Evolutionary conservation across 2,329 filamentous ascomycete species (phyloP).

Genomic region (Aspergillus sp.): DNA sequence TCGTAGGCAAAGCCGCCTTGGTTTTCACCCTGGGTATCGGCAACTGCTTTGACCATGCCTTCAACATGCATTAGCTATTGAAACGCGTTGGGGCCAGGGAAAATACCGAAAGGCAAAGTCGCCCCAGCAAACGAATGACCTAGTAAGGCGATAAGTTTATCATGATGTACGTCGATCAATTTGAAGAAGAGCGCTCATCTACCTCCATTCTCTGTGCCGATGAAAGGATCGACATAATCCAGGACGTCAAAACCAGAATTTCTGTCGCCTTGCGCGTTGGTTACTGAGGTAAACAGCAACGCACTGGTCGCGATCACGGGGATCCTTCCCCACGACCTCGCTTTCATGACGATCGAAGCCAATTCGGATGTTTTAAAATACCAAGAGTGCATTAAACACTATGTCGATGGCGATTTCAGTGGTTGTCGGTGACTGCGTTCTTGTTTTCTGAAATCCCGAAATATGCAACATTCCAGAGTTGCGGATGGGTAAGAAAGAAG

Average conservation of each 20-base stretch:
- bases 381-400: too few species aligned
- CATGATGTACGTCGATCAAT: neutral
- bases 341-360: neutral
- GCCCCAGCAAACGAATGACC: slow-evolving; percentile 61
- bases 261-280: neutral
- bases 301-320: neutral
- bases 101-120: slow-evolving; percentile 52
- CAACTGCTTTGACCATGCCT: slow-evolving; percentile 57
- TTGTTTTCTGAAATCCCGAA: too few species aligned
- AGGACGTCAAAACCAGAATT: slow-evolving; percentile 33
- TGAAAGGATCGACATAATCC: slow-evolving; percentile 52
- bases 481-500: too few species aligned
- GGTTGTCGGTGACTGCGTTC: too few species aligned
- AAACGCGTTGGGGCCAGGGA: neutral
- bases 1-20: slow-evolving; percentile 59
- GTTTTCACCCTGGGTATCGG: slow-evolving; percentile 54
- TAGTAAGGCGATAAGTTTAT: slow-evolving; percentile 1
- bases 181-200: neutral
- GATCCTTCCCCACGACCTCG: neutral
- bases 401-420: too few species aligned
- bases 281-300: neutral
- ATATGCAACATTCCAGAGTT: too few species aligned
- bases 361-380: too few species aligned
- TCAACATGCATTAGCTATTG: too few species aligned
- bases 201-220: slow-evolving; percentile 55